Base-by-base conservation (phyloP, 2,329 filamentous ascomycete genomes). In the Raffaelea albimanens region DNA sequence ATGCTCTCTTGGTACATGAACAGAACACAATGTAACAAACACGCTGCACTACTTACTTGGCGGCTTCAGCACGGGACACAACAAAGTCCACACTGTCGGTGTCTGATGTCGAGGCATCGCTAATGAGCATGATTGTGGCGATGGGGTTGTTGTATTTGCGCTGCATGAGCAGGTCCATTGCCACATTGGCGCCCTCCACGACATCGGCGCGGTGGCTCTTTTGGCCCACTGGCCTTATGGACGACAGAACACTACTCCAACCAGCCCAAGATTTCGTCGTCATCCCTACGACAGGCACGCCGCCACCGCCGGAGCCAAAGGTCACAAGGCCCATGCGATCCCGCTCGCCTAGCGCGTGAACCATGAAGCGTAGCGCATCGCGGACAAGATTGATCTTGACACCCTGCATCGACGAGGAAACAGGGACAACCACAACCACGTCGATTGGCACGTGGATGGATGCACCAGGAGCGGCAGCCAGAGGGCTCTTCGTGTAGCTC, bases 321-420 rank as follows among this genome's bases (percentile, higher is more conserved):
- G 93, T 96, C 20, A 98, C 93, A 40, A 98, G 68, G 5, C 93
- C 93, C 91, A 98, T 95, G 40, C 93, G 85, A 63, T 98, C 93
- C 46, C 89, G 80, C 56, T 96, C 89, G 29, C 93, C 93, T 1
- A 98, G 79, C 43, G 81, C 91, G 56, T 84, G 78, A 2, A 98
- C 87, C 64, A 98, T 83, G 63, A 97, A 98, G 50, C 86, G 87
- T 33, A 98, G 74, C 0, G 91, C 85, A 64, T 98, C 93, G 39
- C 89, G 83, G 14, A 98, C 80, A 1, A 98, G 74, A 52, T 91
- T 95, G 61, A 97, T 96, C 69, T 98, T 98, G 51, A 98, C 79
- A n/a, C 93, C 93, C 65, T 97, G 93, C 91, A 97, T 98, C 0
- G 93, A 97, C 1, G 91, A 95, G 0, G 93, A 97, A 5, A 98